Base-by-base conservation (phyloP, 768 basidiomycete genomes). In the Polyporus arcularius region DNA sequence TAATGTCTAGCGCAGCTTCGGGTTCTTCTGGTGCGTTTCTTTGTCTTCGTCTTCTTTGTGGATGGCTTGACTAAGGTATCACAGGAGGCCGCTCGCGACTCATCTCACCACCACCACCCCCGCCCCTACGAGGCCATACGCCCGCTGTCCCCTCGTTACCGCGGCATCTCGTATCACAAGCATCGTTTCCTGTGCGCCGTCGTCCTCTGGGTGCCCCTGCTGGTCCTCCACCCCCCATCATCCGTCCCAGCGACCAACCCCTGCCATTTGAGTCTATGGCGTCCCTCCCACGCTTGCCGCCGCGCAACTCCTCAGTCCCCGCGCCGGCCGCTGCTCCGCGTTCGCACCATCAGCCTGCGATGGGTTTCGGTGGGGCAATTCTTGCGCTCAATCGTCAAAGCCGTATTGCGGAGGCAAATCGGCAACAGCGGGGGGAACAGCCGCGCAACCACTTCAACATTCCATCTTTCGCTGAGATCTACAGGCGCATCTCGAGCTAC, bases 291-390 rank as follows among this genome's bases (percentile, higher is more conserved):
- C 69, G 64, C 9, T 66, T 66, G 9, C 70, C 72, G 39, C 53
- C 64, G n/a, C 55, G 68, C 26, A 66, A 69, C 16, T 46, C 56
- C 3, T 72, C 63, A 18, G 70, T 74, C 2, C 65, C 46, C 10
- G 43, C 67, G 1, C 68, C 68, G 1, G 70, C 75, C 4, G 70
- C 75, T 4, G 80, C 82, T 2, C 72, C 77, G 28, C 80, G 81
- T 4, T 85, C 85, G 46, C 85, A 85, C 61, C 80, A 81, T 57
- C 73, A 79, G 3, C 89, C 89, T 18, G 62, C 76, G 7, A 83
- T 90, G 79, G 85, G 85, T 14, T 71, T 90, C 26, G 88, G 88
- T 8, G 88, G 88, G 21, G 88, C 84, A 2, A 65, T 89, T 4
- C 73, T 88, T 6, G 77, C 86, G 10, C 67, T 75, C 16, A 73